Conservation (phyloP, 495 filamentous ascomycete species). For the Evansstolkia leycettana region DNA sequence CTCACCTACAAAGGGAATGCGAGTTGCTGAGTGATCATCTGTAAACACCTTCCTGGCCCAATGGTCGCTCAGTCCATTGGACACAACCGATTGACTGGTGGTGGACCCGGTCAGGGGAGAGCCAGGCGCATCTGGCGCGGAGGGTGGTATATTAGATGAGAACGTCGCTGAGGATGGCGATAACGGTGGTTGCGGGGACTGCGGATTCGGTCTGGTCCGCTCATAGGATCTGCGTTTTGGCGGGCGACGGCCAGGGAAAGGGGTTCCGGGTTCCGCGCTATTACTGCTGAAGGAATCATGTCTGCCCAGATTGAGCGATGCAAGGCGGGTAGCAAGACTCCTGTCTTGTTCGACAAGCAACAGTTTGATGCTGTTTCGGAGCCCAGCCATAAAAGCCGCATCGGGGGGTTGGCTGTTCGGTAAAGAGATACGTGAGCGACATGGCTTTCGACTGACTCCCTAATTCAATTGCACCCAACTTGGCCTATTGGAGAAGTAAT, state of each 20-base stretch:
- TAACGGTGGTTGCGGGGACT: constrained; percentile 20
- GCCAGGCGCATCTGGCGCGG: constrained; percentile 26
- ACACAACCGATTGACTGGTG: constrained; percentile 22
- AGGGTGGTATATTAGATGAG: constrained; percentile 22
- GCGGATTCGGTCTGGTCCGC: constrained; percentile 19
- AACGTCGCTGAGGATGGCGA: constrained; percentile 12
- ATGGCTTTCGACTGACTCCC: constrained; percentile 2
- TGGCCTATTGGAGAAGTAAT: background rate
- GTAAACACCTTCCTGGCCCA: constrained; percentile 42
- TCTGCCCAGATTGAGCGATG: constrained; percentile 22
- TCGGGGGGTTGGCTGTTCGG: constrained; percentile 17
- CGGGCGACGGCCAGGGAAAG: constrained; percentile 18
- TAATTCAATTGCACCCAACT: no score
- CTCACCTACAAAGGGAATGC: constrained; percentile 24
- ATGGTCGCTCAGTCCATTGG: constrained; percentile 25
- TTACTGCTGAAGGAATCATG: constrained; percentile 17
- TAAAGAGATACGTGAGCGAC: constrained; percentile 8
- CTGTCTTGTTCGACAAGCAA: constrained; percentile 27
- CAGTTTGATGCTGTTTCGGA: constrained; percentile 22
- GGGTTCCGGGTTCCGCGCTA: constrained; percentile 17
- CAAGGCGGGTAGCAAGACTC: constrained; percentile 21
- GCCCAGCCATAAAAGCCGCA: constrained; percentile 15
- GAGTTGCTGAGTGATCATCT: constrained; percentile 23
- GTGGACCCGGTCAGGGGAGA: constrained; percentile 29
- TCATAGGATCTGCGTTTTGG: constrained; percentile 28